Evolutionary conservation across 768 basidiomycete species (phyloP).

Genomic region (Leccinum disarticulatum): DNA sequence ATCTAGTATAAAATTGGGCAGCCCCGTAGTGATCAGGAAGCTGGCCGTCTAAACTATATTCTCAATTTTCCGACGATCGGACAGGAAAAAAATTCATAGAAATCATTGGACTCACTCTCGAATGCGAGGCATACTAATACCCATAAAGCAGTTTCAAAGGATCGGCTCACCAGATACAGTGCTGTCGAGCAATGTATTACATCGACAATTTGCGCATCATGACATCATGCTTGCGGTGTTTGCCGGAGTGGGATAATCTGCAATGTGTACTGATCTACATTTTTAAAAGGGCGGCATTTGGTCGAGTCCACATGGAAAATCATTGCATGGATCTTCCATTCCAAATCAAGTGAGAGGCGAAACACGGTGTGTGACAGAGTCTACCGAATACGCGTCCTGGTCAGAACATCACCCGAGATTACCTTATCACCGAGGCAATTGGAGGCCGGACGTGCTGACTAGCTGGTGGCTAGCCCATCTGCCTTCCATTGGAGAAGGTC

Average conservation of each 20-base stretch:
- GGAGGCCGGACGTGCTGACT: background rate
- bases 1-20: background rate
- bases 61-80: no score
- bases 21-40: no score
- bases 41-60: no score
- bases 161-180: no score
- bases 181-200: no score
- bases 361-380: background rate
- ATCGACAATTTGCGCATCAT: no score
- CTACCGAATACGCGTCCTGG: background rate
- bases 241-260: background rate
- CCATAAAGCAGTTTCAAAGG: no score
- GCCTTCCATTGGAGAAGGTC: background rate
- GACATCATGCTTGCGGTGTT: background rate
- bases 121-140: no score
- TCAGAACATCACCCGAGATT: background rate
- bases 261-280: background rate
- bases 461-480: background rate
- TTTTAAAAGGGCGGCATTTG: background rate
- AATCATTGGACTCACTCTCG: no score
- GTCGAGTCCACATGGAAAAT: background rate
- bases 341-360: background rate
- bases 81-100: no score
- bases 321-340: background rate
- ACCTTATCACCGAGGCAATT: background rate